phyloP scores from a whole-genome alignment of 352 stramenopile genomes.

The Pythium phragmiticola region DNA sequence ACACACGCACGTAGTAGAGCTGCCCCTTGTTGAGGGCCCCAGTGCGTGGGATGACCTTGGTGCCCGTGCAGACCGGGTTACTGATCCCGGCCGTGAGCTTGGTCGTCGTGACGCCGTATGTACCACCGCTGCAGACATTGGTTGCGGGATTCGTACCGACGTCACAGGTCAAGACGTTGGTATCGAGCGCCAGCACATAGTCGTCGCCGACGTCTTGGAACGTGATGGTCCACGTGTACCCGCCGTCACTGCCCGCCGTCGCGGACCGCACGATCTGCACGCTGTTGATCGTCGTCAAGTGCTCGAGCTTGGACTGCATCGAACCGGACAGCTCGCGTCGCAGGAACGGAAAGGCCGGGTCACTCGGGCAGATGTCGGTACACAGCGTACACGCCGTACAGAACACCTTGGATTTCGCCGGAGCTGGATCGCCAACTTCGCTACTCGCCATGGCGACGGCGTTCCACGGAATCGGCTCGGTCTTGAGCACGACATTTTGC shows the following conservation, averaged over 20 bases:
- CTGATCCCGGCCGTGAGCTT: conserved; percentile 70
- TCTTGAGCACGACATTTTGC: conserved; percentile 40
- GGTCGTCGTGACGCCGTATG: conserved; percentile 48
- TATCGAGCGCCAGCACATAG: conserved; percentile 51
- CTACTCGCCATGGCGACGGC: conserved; percentile 82
- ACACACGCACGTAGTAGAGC: conserved; percentile 93
- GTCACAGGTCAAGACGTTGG: conserved; percentile 31
- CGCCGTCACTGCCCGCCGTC: conserved; percentile 34
- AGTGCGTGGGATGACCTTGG: conserved; percentile 66
- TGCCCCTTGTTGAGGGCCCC: conserved; percentile 85
- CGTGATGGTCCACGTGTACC: conserved; percentile 89
- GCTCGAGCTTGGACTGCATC: conserved; percentile 68
- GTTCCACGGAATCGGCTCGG: conserved; percentile 92
- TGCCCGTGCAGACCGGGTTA: conserved; percentile 76
- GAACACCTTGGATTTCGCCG: conserved; percentile 51
- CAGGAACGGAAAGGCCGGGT: conserved; percentile 23
- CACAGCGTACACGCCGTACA: conserved; percentile 53
- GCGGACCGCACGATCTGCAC: conserved; percentile 79
- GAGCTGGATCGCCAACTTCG: conserved; percentile 55
- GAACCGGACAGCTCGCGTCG: conserved; percentile 59
- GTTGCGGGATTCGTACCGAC: neutral
- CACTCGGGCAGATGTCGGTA: conserved; percentile 32
- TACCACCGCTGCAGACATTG: conserved; percentile 20
- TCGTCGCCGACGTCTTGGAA: conserved; percentile 88
- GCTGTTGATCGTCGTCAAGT: conserved; percentile 46